Percentiles rank a stretch among this genome's conserved stretches.
Conservation (phyloP, 495 filamentous ascomycete genomes). For the Neurospora africana region DNA sequence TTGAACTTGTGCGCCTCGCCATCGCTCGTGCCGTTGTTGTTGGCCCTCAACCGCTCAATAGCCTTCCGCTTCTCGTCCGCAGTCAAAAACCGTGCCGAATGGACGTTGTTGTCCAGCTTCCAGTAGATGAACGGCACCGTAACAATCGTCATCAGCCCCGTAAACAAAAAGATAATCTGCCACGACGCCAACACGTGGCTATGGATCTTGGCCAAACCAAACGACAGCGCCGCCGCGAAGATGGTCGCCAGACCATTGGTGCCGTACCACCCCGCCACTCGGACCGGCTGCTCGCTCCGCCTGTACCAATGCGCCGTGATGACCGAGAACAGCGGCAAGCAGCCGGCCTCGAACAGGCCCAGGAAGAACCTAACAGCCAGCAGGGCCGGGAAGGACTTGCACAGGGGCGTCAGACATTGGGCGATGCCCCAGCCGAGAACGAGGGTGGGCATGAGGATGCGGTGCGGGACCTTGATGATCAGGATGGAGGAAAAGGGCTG, state of each 20-base stretch:
- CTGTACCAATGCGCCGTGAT: conserved; percentile 55
- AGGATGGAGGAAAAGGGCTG: conserved; percentile 55
- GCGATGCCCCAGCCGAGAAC: conserved; percentile 52
- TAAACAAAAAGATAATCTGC: conserved; percentile 57
- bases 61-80: conserved; percentile 36
- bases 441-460: conserved; percentile 52
- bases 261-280: conserved; percentile 57
- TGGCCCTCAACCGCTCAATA: conserved; percentile 36
- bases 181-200: conserved; percentile 43
- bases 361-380: conserved; percentile 49
- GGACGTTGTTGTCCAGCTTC: conserved; percentile 42
- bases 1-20: conserved; percentile 29
- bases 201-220: conserved; percentile 47
- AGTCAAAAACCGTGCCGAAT: conserved; percentile 43
- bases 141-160: conserved; percentile 47
- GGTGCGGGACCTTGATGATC: conserved; percentile 55
- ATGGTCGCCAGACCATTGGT: conserved; percentile 56
- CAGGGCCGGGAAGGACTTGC: conserved; percentile 37
- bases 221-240: conserved; percentile 50
- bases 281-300: conserved; percentile 47
- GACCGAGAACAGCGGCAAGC: conserved; percentile 49
- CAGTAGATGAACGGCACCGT: conserved; percentile 41
- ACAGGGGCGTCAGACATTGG: conserved; percentile 45
- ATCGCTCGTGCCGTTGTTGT: conserved; percentile 45
- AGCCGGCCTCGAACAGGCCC: conserved; percentile 53